Evolutionary conservation across 192 early-diverging fungal species (phyloP).

Genomic region (Cladochytrium replicatum): DNA sequence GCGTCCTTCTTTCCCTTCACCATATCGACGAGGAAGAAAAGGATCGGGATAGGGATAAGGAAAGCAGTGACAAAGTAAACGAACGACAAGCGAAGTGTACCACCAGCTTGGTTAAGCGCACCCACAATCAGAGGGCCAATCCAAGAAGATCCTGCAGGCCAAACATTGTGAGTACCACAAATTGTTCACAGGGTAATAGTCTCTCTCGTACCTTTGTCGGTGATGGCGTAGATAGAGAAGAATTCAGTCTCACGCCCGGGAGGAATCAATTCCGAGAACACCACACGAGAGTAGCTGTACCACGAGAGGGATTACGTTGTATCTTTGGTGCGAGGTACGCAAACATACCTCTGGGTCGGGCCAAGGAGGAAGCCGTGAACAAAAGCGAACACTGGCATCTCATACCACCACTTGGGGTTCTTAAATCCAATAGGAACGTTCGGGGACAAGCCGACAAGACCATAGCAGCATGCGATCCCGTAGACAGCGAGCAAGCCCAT

Average conservation of each 20-base stretch:
- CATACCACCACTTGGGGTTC: slow-evolving; percentile 27
- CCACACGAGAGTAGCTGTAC: slow-evolving; percentile 38
- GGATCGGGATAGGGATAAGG: slow-evolving; percentile 29
- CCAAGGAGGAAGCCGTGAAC: slow-evolving; percentile 58
- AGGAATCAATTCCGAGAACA: slow-evolving; percentile 56
- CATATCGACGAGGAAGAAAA: slow-evolving; percentile 46
- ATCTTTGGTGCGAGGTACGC: neutral
- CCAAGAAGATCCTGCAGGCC: slow-evolving; percentile 40
- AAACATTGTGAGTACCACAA: neutral
- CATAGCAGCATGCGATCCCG: slow-evolving; percentile 49
- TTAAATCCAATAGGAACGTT: slow-evolving; percentile 40
- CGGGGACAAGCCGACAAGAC: slow-evolving; percentile 45
- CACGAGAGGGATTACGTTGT: neutral
- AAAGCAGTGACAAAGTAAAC: slow-evolving; percentile 46
- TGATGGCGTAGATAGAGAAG: slow-evolving; percentile 57
- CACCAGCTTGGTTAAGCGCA: slow-evolving; percentile 41
- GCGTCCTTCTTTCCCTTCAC: slow-evolving; percentile 47
- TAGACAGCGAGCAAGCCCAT: slow-evolving; percentile 38
- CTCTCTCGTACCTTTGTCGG: slow-evolving; percentile 11
- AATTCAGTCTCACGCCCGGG: slow-evolving; percentile 58
- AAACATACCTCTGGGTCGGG: slow-evolving; percentile 27
- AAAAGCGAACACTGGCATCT: slow-evolving; percentile 48
- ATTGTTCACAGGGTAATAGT: neutral
- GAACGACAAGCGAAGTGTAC: slow-evolving; percentile 44
- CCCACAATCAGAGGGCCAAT: slow-evolving; percentile 63